Base-by-base conservation (phyloP, 345 rosid species). In the Eucalyptus grandis region DNA sequence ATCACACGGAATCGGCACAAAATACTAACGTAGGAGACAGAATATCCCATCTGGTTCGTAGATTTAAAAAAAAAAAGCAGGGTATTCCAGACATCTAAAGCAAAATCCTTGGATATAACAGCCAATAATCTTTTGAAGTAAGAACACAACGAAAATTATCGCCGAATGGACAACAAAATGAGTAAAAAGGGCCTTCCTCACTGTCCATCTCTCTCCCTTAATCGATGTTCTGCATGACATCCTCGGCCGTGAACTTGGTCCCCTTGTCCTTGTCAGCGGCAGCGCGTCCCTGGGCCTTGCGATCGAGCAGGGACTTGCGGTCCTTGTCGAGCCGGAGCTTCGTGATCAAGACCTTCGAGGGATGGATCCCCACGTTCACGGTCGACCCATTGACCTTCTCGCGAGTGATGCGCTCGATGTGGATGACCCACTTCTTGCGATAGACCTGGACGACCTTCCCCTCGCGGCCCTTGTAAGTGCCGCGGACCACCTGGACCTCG, bases 301-400 rank as follows among this genome's bases (percentile, higher is more conserved):
- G 87, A 21, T 90, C 89, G 30, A 90, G 85, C 88, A 90, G 87
- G 24, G 87, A 81, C 89, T 87, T 90, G 89, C 91, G 60, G 50
- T 90, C 91, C 89, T 90, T 90, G 80, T 90, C 89, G 26, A 90
- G 65, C 67, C 89, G 82, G 40, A 90, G 87, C 91, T 90, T 90
- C 12, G 89, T 90, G 83, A 90, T 87, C 13, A 90, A 53, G 47
- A 90, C 91, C 91, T 90, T 90, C n/a, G 91, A 90, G 24, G 91
- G 89, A 26, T 88, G 56, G 49, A 90, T 37, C 51, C 91, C 91
- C n/a, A 90, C 89, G 62, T 89, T 87, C 58, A 89, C 91, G 43
- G 91, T 90, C 65, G 91, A 90, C 9, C 91, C 91, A 82, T 90
- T 90, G 49, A 90, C 91, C 83, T 90, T 90, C 91, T 90, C 91